These are phyloP conservation scores for Didymella pinodella DNA, from an alignment of 2,329 filamentous ascomycete species.

Conservation along the genomic window DNA sequence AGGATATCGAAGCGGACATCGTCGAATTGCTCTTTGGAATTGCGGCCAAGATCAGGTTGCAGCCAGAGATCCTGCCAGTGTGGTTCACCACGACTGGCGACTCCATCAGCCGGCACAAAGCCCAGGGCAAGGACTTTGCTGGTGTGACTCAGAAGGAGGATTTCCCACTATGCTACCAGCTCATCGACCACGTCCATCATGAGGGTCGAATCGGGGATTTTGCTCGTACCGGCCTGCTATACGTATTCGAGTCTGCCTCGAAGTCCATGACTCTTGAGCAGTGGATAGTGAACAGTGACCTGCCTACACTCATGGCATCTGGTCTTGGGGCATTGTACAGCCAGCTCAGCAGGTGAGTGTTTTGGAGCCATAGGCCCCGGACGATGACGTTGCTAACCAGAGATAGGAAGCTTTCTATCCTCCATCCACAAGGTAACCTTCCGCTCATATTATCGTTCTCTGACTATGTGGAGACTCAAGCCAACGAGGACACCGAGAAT, in stretches of 20 bases:
- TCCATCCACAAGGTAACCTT: conserved; percentile 75
- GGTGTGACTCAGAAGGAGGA: conserved; percentile 87
- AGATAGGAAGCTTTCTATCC: conserved; percentile 77
- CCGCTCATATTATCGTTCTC: conserved; percentile 88
- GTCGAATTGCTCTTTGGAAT: conserved; percentile 96
- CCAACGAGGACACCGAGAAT: conserved; percentile 71
- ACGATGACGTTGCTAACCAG: conserved; percentile 21
- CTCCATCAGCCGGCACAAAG: conserved; percentile 51
- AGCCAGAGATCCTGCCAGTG: conserved; percentile 83
- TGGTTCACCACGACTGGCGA: conserved; percentile 74
- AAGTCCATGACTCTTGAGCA: conserved; percentile 83
- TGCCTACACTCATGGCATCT: conserved; percentile 96
- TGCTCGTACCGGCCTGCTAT: conserved; percentile 89
- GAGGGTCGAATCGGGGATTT: conserved; percentile 96
- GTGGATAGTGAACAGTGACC: conserved; percentile 96
- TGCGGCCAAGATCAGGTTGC: conserved; percentile 91
- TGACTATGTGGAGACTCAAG: conserved; percentile 79
- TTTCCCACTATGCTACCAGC: conserved; percentile 92
- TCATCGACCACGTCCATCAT: conserved; percentile 96
- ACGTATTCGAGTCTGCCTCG: conserved; percentile 93
- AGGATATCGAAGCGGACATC: conserved; percentile 85
- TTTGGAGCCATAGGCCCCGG: not conserved
- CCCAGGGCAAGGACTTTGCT: conserved; percentile 74
- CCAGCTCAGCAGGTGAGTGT: conserved; percentile 67
- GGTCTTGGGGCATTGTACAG: conserved; percentile 83